Evolutionary conservation across 768 basidiomycete species (phyloP).

Genomic region (Tulasnella sp.): DNA sequence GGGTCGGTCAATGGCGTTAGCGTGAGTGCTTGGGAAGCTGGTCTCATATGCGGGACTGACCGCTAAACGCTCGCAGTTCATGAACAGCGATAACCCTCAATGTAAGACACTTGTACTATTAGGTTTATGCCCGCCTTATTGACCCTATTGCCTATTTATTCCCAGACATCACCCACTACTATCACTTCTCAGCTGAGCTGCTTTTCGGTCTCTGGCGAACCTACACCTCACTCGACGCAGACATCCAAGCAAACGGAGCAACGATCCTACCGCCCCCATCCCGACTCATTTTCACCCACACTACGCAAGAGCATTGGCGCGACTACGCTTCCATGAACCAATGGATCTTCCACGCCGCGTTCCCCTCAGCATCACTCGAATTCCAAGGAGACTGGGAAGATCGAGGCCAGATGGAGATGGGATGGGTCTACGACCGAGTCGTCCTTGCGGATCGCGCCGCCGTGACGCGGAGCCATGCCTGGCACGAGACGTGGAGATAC

Average conservation of each 20-base stretch:
- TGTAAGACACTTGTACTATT: constrained; percentile 57
- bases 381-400: constrained; percentile 79
- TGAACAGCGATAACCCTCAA: constrained; percentile 67
- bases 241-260: constrained; percentile 42
- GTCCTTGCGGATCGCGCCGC: constrained; percentile 75
- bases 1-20: constrained; percentile 63
- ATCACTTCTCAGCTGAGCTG: constrained; percentile 53
- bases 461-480: constrained; percentile 41
- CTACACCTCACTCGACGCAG: constrained; percentile 59
- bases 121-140: background rate
- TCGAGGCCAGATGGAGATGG: constrained; percentile 60
- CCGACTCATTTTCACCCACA: constrained; percentile 64
- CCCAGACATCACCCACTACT: constrained; percentile 33
- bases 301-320: constrained; percentile 47
- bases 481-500: constrained; percentile 18
- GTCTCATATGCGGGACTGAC: background rate
- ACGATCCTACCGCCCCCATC: constrained; percentile 61
- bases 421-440: constrained; percentile 70
- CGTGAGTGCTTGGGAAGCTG: constrained; percentile 46
- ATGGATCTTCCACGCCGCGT: constrained; percentile 61
- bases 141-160: constrained; percentile 35
- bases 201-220: constrained; percentile 69
- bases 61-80: constrained; percentile 48
- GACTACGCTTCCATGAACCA: constrained; percentile 58
- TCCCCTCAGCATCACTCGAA: constrained; percentile 63